Conservation (phyloP, 306 rosid genomes). For the Trifolium pratense region DNA sequence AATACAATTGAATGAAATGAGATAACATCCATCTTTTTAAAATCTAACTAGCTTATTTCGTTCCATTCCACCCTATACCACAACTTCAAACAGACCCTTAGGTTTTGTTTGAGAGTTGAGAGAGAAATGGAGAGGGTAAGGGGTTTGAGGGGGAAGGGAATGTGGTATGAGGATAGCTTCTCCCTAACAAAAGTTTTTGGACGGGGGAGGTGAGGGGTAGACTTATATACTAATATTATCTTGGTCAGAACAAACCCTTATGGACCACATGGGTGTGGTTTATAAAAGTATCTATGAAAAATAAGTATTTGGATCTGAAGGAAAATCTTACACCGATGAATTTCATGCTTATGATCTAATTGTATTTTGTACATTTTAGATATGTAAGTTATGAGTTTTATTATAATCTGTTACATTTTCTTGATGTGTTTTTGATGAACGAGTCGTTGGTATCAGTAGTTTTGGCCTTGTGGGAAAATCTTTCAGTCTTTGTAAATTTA, state of each 20-base stretch:
- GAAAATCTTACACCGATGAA: background rate
- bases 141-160: background rate
- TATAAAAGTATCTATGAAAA: slow-evolving; percentile 7
- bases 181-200: background rate
- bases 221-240: too few species aligned
- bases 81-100: background rate
- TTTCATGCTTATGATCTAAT: slow-evolving; percentile 33
- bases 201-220: background rate
- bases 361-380: background rate
- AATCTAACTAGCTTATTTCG: background rate
- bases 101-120: background rate
- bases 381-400: too few species aligned
- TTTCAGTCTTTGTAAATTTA: slow-evolving; percentile 16
- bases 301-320: background rate
- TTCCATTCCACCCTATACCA: background rate
- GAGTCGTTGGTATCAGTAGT: background rate
- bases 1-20: background rate
- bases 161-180: background rate
- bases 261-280: slow-evolving; percentile 26
- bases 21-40: background rate
- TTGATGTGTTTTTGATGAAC: slow-evolving; percentile 5
- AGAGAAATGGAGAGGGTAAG: background rate
- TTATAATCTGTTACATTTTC: background rate
- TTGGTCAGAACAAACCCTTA: background rate
- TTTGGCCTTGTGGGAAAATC: background rate